phyloP scores from a whole-genome alignment of 352 stramenopile genomes.

The Phytophthora crassamura region DNA sequence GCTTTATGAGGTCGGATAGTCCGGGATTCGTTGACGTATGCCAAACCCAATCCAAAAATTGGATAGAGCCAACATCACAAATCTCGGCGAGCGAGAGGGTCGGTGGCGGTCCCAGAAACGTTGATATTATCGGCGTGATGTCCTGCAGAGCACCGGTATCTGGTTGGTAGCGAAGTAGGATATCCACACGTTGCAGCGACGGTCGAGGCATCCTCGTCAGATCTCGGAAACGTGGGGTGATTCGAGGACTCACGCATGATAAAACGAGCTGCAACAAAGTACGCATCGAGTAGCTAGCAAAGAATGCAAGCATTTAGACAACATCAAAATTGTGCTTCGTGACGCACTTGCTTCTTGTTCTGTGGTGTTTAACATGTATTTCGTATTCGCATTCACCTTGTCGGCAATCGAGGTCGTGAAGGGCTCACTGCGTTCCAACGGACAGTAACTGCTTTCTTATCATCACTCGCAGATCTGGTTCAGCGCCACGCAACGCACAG shows the following conservation, averaged over 20 bases:
- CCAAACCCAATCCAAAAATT: constrained; percentile 14
- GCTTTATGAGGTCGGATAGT: too few species aligned
- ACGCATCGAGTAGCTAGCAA: too few species aligned
- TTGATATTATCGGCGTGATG: background rate
- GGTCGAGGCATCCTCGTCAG: constrained; percentile 1
- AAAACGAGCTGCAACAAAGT: too few species aligned
- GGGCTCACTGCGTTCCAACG: background rate
- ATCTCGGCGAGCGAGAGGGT: constrained; percentile 3
- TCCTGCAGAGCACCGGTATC: background rate
- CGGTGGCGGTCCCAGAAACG: background rate
- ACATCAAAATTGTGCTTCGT: too few species aligned
- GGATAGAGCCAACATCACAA: background rate
- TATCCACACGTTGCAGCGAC: constrained; percentile 4
- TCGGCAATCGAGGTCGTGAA: constrained; percentile 7
- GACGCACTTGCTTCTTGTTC: constrained; percentile 9
- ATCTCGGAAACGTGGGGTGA: too few species aligned
- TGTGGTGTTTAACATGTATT: constrained; percentile 24
- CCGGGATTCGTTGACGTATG: too few species aligned
- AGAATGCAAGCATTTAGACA: too few species aligned
- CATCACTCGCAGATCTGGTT: background rate
- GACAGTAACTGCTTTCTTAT: background rate
- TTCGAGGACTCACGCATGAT: too few species aligned
- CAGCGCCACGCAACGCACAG: too few species aligned
- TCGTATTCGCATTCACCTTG: constrained; percentile 20
- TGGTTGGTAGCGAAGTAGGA: constrained; percentile 2